Conservation (phyloP, 148 eudicot species). For the Amaranthus palmeri region DNA sequence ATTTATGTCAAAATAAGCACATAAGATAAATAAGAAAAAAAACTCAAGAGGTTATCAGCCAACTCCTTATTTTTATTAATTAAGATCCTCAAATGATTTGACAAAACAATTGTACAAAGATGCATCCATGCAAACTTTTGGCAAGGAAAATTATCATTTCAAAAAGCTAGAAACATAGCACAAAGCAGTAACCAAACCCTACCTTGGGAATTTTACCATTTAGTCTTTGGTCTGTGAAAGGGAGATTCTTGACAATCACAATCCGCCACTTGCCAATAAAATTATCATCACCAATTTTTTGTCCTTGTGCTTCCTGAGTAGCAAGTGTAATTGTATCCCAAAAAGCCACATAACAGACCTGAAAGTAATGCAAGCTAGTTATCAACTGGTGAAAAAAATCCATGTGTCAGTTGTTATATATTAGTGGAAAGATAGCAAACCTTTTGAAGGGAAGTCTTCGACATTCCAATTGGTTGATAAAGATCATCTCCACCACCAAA, state of each 20-base stretch:
- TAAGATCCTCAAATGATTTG: not conserved
- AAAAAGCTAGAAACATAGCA: not conserved
- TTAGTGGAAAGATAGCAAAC: conserved; percentile 29
- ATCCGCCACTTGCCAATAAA: conserved; percentile 90
- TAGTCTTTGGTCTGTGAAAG: conserved; percentile 82
- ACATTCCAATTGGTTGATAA: conserved; percentile 98
- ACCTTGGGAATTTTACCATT: conserved; percentile 99
- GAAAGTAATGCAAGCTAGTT: conserved; percentile 17
- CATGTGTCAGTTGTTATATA: not conserved
- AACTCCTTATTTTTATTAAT: not conserved
- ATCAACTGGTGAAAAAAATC: conserved; percentile 15
- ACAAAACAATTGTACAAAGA: not conserved
- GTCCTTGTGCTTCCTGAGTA: conserved; percentile 64
- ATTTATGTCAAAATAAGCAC: not conserved
- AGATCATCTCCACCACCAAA: conserved; percentile 99
- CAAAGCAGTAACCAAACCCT: conserved; percentile 8
- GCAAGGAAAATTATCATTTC: not conserved
- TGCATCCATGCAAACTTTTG: not conserved
- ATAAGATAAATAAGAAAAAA: not conserved
- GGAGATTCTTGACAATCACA: conserved; percentile 70
- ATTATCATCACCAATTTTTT: conserved; percentile 50
- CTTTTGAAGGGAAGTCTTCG: conserved; percentile 66
- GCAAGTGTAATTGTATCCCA: conserved; percentile 94
- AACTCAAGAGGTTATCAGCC: not conserved
- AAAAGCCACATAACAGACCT: conserved; percentile 98